phyloP scores from a whole-genome alignment of 768 basidiomycete species.

The Rhizopogon vinicolor region DNA sequence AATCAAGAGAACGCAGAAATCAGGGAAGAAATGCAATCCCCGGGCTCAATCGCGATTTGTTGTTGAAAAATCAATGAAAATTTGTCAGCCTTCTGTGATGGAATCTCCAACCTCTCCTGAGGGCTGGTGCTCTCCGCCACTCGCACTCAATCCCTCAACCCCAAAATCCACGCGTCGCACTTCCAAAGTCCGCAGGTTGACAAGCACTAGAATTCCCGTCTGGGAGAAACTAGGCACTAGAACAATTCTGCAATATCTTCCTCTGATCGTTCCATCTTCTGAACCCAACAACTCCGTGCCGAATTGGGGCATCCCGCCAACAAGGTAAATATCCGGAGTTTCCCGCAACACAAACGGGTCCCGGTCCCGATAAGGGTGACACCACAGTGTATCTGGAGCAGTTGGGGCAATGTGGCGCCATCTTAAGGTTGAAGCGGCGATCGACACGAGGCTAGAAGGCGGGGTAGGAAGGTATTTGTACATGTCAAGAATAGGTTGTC shows the following conservation, averaged over 20 bases:
- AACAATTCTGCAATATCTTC: slow-evolving; percentile 60
- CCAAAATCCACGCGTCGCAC: slow-evolving; percentile 60
- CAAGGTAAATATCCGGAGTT: slow-evolving; percentile 86
- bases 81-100: slow-evolving; percentile 22
- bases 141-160: slow-evolving; percentile 31
- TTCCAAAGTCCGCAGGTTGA: slow-evolving; percentile 75
- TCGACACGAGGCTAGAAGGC: slow-evolving; percentile 63
- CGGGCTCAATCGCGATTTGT: neutral
- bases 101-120: slow-evolving; percentile 5
- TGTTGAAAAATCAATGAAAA: neutral
- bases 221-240: slow-evolving; percentile 78
- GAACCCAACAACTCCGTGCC: slow-evolving; percentile 60
- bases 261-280: slow-evolving; percentile 23
- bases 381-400: slow-evolving; percentile 98
- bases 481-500: slow-evolving; percentile 93
- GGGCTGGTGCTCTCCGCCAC: slow-evolving; percentile 8
- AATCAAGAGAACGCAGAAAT: neutral
- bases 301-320: slow-evolving; percentile 89
- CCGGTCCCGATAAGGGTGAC: slow-evolving; percentile 82
- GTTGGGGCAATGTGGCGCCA: slow-evolving; percentile 99
- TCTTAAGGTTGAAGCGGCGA: slow-evolving; percentile 74
- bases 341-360: slow-evolving; percentile 90
- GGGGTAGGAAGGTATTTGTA: slow-evolving; percentile 84
- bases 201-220: slow-evolving; percentile 72
- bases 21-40: neutral